A percentile compares a stretch with the other conserved stretches of the same genome.
Conservation (phyloP, 2,329 filamentous ascomycete species). For the Fusarium sp. region DNA sequence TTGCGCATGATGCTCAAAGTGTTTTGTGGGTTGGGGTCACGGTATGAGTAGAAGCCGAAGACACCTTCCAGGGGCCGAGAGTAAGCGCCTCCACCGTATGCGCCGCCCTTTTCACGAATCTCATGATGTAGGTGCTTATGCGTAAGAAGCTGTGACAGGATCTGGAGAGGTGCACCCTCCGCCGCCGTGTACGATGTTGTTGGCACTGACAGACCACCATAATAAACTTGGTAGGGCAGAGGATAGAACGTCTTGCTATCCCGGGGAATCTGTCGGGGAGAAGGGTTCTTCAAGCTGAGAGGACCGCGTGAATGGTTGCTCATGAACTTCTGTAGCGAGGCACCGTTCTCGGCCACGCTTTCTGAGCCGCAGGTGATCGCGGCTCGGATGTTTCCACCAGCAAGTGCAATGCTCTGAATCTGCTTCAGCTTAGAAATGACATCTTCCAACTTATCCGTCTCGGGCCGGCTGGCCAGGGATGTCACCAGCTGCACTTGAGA, state of each 20-base stretch:
- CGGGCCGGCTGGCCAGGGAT: slow-evolving; percentile 75
- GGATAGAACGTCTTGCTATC: slow-evolving; percentile 87
- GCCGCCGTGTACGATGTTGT: slow-evolving; percentile 84
- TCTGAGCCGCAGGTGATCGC: slow-evolving; percentile 87
- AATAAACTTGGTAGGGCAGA: slow-evolving; percentile 96
- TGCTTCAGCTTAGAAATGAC: slow-evolving; percentile 84
- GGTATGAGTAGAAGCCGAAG: slow-evolving; percentile 96
- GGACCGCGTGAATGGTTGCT: slow-evolving; percentile 39
- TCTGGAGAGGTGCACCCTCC: slow-evolving; percentile 81
- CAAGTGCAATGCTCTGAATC: slow-evolving; percentile 82
- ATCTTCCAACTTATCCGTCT: slow-evolving; percentile 74
- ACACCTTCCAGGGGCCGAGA: slow-evolving; percentile 80
- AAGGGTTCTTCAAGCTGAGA: slow-evolving; percentile 53
- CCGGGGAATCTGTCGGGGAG: slow-evolving; percentile 51
- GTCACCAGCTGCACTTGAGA: slow-evolving; percentile 88
- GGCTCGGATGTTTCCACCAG: slow-evolving; percentile 74
- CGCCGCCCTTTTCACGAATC: slow-evolving; percentile 96
- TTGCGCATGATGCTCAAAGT: slow-evolving; percentile 85
- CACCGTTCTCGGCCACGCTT: slow-evolving; percentile 74
- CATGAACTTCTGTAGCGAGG: slow-evolving; percentile 76
- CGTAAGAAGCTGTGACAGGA: slow-evolving; percentile 90
- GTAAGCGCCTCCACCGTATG: slow-evolving; percentile 92
- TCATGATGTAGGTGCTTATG: slow-evolving; percentile 98
- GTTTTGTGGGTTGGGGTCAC: slow-evolving; percentile 93
- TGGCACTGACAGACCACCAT: slow-evolving; percentile 82